phyloP scores from a whole-genome alignment of 352 stramenopile genomes.

The Thalassiosira hispida region DNA sequence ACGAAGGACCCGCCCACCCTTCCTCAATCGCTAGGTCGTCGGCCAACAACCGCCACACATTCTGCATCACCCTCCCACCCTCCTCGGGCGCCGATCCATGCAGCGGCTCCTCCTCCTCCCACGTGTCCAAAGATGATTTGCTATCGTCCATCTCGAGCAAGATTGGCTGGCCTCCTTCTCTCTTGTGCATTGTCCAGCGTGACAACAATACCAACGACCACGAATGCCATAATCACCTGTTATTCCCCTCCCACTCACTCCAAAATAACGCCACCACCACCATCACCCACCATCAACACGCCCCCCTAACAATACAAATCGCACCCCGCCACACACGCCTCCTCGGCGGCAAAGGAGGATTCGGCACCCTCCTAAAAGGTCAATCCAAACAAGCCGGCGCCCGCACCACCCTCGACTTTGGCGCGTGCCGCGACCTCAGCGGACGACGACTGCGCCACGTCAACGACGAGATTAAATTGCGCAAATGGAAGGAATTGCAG shows the following conservation, averaged over 20 bases:
- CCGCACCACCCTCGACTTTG: slow-evolving; percentile 88
- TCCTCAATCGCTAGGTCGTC: neutral
- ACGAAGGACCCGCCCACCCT: slow-evolving; percentile 35
- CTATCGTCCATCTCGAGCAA: slow-evolving; percentile 6
- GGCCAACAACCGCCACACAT: slow-evolving; percentile 16
- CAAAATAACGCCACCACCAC: neutral
- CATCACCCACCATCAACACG: slow-evolving; percentile 11
- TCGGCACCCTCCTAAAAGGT: slow-evolving; percentile 82
- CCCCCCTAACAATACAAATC: slow-evolving; percentile 15
- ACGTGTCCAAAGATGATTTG: slow-evolving; percentile 15
- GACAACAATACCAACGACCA: neutral
- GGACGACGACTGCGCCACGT: slow-evolving; percentile 88
- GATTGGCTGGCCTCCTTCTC: slow-evolving; percentile 34
- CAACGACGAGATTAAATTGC: slow-evolving; percentile 87
- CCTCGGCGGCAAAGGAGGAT: slow-evolving; percentile 75
- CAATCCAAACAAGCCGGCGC: slow-evolving; percentile 78
- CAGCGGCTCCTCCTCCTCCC: neutral
- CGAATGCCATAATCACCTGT: neutral
- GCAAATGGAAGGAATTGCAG: slow-evolving; percentile 64
- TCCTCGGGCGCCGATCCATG: neutral
- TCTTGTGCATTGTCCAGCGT: slow-evolving; percentile 11
- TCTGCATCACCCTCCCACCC: slow-evolving; percentile 30
- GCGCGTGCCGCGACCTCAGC: slow-evolving; percentile 90
- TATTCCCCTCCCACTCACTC: neutral
- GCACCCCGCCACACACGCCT: slow-evolving; percentile 22